phyloP scores from a whole-genome alignment of 495 filamentous ascomycete species.

The Aspergillus ellipticus region DNA sequence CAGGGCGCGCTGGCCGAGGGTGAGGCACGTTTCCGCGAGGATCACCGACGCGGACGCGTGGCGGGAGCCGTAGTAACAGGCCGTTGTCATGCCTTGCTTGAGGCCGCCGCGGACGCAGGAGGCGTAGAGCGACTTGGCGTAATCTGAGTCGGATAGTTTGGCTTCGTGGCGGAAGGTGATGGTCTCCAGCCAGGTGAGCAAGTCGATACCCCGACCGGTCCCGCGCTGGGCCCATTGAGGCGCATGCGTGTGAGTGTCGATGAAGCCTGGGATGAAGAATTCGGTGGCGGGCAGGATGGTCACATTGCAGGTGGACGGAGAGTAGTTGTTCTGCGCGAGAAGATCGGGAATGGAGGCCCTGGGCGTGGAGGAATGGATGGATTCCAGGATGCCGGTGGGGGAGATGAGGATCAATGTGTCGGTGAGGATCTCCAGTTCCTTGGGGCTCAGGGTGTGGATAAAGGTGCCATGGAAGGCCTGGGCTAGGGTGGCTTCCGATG shows the following conservation, averaged over 20 bases:
- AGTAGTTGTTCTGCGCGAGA: constrained; percentile 28
- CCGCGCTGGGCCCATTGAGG: constrained; percentile 62
- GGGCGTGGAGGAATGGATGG: constrained; percentile 38
- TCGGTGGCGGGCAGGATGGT: constrained; percentile 45
- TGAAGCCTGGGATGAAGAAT: constrained; percentile 58
- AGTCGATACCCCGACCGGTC: constrained; percentile 52
- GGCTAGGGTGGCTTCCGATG: background rate
- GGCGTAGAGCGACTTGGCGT: constrained; percentile 52
- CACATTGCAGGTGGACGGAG: constrained; percentile 28
- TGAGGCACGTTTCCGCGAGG: constrained; percentile 55
- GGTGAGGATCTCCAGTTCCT: constrained; percentile 45
- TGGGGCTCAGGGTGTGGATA: constrained; percentile 44
- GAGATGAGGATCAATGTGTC: constrained; percentile 43
- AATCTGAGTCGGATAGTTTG: constrained; percentile 47
- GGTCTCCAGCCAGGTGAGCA: constrained; percentile 57
- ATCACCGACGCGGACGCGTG: constrained; percentile 56
- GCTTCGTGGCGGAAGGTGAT: constrained; percentile 64
- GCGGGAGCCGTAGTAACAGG: constrained; percentile 60
- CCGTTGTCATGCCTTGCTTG: constrained; percentile 62
- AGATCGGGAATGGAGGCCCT: constrained; percentile 34
- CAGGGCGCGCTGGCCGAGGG: constrained; percentile 58
- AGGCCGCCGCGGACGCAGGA: constrained; percentile 54
- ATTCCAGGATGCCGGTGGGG: constrained; percentile 39
- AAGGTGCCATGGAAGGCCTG: constrained; percentile 49
- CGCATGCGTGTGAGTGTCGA: constrained; percentile 65